phyloP scores from a whole-genome alignment of 345 rosid genomes.

The Eucalyptus decipiens region DNA sequence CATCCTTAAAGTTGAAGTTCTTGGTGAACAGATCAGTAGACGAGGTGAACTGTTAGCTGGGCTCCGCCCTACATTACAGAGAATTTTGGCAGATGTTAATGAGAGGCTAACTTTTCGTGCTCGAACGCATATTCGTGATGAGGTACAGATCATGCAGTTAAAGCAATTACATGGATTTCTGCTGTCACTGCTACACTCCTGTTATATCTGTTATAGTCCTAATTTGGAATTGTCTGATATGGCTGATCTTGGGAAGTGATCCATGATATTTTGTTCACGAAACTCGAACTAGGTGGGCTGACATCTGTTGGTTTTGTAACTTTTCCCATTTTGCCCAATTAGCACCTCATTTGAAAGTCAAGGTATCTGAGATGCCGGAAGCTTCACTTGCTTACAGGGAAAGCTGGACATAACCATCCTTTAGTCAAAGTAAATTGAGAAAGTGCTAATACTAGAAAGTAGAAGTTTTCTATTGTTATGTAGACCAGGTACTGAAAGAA shows the following conservation, averaged over 20 bases:
- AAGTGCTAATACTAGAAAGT: background rate
- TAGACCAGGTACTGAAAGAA: background rate
- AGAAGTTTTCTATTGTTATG: background rate
- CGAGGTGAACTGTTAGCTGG: conserved; percentile 78
- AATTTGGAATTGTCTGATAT: background rate
- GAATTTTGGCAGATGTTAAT: conserved; percentile 86
- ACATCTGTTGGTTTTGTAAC: background rate
- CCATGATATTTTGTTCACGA: background rate
- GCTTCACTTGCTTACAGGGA: background rate
- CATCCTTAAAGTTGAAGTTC: conserved; percentile 88
- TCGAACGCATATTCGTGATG: conserved; percentile 91
- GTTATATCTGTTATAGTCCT: background rate
- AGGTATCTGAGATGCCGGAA: background rate
- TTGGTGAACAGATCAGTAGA: conserved; percentile 78
- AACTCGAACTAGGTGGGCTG: background rate
- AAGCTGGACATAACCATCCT: background rate
- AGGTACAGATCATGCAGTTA: conserved; percentile 28
- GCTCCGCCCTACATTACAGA: conserved; percentile 73
- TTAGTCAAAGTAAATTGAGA: background rate
- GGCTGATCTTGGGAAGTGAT: background rate
- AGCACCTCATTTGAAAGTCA: background rate
- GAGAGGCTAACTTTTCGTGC: conserved; percentile 96
- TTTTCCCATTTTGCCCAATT: background rate
- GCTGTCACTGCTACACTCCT: background rate
- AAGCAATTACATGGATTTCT: background rate